Percentiles rank a stretch among this genome's conserved stretches.
phyloP scores from a whole-genome alignment of 345 rosid genomes.

The Linum trigynum region DNA sequence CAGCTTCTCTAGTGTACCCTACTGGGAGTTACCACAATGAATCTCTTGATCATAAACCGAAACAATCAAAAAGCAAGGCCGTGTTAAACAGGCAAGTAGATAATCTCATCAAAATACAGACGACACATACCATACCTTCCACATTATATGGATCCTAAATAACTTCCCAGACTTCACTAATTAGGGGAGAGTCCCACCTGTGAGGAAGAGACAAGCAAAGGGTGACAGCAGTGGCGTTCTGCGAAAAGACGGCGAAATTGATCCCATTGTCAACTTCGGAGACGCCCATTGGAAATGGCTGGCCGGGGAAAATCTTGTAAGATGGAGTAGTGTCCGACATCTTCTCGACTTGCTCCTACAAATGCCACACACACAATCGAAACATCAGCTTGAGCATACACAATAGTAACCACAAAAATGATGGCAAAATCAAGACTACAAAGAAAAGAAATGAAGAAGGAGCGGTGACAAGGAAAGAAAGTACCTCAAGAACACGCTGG shows the following conservation, averaged over 20 bases:
- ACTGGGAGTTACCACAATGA: too few species aligned
- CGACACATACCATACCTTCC: too few species aligned
- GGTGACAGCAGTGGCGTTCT: conserved; percentile 68
- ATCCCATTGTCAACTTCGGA: conserved; percentile 67
- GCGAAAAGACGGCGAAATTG: conserved; percentile 81
- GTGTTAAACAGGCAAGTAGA: too few species aligned
- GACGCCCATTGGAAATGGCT: conserved; percentile 69
- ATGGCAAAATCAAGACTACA: background rate
- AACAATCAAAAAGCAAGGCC: too few species aligned
- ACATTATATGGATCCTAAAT: too few species aligned
- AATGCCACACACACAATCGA: background rate
- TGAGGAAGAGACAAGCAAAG: conserved; percentile 65
- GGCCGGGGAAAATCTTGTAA: conserved; percentile 52
- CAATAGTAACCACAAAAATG: background rate
- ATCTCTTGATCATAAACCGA: too few species aligned
- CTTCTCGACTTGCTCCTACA: conserved; percentile 44
- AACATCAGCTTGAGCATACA: background rate
- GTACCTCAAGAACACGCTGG: conserved; percentile 60
- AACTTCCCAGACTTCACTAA: too few species aligned
- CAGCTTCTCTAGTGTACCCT: too few species aligned
- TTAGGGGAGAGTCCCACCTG: conserved; percentile 30
- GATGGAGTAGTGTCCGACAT: conserved; percentile 31
- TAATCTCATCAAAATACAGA: too few species aligned
- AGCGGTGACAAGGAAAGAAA: background rate
- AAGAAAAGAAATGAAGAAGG: background rate